Evolutionary conservation across 768 basidiomycete species (phyloP).

Genomic region (Tulasnella sp.): DNA sequence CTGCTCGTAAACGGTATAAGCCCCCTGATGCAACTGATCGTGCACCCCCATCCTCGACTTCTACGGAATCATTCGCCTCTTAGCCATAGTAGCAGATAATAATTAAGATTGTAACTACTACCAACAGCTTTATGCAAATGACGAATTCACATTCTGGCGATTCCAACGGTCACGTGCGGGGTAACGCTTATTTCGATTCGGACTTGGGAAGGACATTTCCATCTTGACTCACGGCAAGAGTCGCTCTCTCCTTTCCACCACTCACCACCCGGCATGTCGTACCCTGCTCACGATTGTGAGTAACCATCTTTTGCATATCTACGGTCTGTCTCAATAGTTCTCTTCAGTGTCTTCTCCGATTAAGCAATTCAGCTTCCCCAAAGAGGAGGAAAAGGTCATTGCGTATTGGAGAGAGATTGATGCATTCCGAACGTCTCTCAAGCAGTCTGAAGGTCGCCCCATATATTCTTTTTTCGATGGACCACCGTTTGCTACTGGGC

Average conservation of each 20-base stretch:
- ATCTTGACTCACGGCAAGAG: neutral
- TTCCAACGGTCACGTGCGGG: neutral
- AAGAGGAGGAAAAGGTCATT: constrained; percentile 86
- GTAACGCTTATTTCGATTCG: neutral
- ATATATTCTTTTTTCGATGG: constrained; percentile 96
- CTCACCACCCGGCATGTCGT: constrained; percentile 47
- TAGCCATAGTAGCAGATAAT: no score
- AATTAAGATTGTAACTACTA: no score
- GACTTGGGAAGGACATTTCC: neutral
- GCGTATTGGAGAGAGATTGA: constrained; percentile 94
- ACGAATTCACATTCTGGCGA: no score
- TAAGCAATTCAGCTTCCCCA: constrained; percentile 67
- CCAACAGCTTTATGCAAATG: no score
- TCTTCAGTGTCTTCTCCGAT: constrained; percentile 54
- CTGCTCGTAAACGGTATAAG: no score
- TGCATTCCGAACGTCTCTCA: constrained; percentile 91
- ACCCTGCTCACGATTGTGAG: constrained; percentile 69
- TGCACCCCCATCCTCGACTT: no score
- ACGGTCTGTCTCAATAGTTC: neutral
- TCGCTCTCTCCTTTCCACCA: neutral
- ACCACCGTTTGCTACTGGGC: constrained; percentile 93
- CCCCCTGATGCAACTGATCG: no score
- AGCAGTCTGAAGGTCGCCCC: constrained; percentile 85
- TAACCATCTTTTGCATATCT: constrained; percentile 24
- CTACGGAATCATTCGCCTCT: no score